phyloP scores from a whole-genome alignment of 805 yeast genomes.

The Candida maesae region DNA sequence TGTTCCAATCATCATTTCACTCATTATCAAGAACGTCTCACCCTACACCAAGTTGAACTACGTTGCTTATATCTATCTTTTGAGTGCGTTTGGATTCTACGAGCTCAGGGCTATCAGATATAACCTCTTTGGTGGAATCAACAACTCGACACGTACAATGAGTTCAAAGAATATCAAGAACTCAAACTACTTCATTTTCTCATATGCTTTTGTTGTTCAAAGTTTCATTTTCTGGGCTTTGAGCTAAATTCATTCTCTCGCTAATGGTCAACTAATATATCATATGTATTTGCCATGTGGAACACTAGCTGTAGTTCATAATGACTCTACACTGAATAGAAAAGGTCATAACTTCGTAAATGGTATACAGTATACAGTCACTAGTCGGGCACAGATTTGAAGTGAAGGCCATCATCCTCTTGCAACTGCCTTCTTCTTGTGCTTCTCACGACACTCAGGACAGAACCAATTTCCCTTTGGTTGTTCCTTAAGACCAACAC shows the following conservation, averaged over 20 bases:
- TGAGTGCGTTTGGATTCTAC: conserved; percentile 59
- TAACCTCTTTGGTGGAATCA: conserved; percentile 38
- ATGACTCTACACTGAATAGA: not conserved
- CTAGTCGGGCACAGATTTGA: no score
- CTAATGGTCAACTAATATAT: no score
- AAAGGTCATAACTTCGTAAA: not conserved
- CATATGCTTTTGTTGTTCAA: conserved; percentile 82
- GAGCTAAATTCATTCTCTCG: not conserved
- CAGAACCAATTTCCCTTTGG: conserved; percentile 96
- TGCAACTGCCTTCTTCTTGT: conserved; percentile 23
- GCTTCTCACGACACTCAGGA: conserved; percentile 59
- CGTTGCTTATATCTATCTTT: conserved; percentile 49
- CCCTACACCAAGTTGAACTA: conserved; percentile 34
- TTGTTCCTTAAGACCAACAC: conserved; percentile 85
- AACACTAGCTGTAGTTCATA: not conserved
- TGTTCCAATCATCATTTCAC: conserved; percentile 65
- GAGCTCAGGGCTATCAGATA: conserved; percentile 53
- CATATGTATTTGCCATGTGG: no score
- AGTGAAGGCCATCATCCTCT: no score
- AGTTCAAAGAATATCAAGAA: conserved; percentile 68
- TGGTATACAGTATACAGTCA: no score
- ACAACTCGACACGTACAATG: conserved; percentile 50
- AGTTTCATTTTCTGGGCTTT: conserved; percentile 64
- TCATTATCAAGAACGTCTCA: conserved; percentile 47
- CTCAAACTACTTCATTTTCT: conserved; percentile 81